Base-by-base conservation (phyloP, 352 stramenopile genomes). In the Pythium rhizo-oryzae region DNA sequence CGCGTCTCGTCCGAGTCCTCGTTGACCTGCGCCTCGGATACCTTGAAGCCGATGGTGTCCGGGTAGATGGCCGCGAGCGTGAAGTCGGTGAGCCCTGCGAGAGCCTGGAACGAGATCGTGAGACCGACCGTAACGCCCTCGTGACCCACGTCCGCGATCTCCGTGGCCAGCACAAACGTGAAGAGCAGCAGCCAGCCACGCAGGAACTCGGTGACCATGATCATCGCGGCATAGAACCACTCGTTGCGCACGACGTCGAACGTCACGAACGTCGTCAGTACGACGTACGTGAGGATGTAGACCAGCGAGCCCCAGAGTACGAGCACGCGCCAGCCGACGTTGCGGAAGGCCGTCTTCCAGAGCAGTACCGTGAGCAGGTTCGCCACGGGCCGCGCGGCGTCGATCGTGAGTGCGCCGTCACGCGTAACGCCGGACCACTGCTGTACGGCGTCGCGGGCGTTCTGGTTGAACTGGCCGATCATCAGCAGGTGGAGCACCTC, bases 111-210 rank as follows among this genome's bases (percentile, higher is more conserved):
- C 8, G 84, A 90, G 19, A 88, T 60, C 7, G 85, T 58, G 16
- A 90, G 52, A 0, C 82, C 82, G 28, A 89, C 73, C 0, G 79
- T 87, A 19, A 81, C 74, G 4, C 82, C 84, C 56, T 91, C 82
- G 19, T 71, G 74, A 3, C 81, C 84, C 2, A 82, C 57, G 21
- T 82, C 71, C 7, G 82, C 70, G 50, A 91, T 83, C 59, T 92
- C 84, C 1, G 82, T 91, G 1, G 72, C 66, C 6, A 75, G 67
- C 9, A 90, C 30, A 18, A 88, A 56, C 0, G 57, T 72, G 41
- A 80, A 85, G 11, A 92, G 30, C 56, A 79, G 37, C 16, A 89
- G 62, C 75, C 79, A 85, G 8, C 59, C 72, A 28, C 80, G 79
- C 5, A 76, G 70, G 47, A 87, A 70, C 21, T 76, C 72, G 8